Conservation (phyloP, 441 rosid genomes). For the Aleurites moluccanus region DNA sequence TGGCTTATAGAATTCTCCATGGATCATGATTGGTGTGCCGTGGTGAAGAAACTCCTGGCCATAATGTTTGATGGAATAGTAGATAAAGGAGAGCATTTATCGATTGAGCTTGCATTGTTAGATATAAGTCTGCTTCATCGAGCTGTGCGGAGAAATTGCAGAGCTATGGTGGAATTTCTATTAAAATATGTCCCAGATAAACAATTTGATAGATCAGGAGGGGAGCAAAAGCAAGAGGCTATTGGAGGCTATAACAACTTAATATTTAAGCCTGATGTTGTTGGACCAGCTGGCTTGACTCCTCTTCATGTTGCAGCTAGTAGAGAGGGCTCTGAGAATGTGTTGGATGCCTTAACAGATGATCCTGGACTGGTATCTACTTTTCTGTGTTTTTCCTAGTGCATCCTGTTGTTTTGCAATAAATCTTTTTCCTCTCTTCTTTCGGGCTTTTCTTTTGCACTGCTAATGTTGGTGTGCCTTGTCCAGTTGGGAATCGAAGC, state of each 20-base stretch:
- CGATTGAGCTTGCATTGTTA: constrained; percentile 43
- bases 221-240: constrained; percentile 23
- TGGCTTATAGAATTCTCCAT: constrained; percentile 82
- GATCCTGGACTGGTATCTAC: constrained; percentile 65
- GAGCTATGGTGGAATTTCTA: constrained; percentile 65
- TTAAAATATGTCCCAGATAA: constrained; percentile 52
- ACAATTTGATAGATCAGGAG: constrained; percentile 22
- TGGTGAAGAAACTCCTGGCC: constrained; percentile 65
- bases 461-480: not conserved
- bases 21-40: constrained; percentile 86
- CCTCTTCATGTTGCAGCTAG: constrained; percentile 90
- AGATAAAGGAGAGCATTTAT: constrained; percentile 42
- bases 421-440: not conserved
- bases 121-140: constrained; percentile 76
- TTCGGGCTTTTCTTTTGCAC: not conserved
- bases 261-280: constrained; percentile 66
- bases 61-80: constrained; percentile 61
- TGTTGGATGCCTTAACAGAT: constrained; percentile 64
- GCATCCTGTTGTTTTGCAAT: not conserved
- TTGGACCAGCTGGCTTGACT: constrained; percentile 80
- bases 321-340: constrained; percentile 67
- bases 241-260: constrained; percentile 25
- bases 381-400: not conserved
- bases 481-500: constrained; percentile 77
- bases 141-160: constrained; percentile 74